Evolutionary conservation across 169 alveolate species (phyloP).

Genomic region (Eimeria sp.): DNA sequence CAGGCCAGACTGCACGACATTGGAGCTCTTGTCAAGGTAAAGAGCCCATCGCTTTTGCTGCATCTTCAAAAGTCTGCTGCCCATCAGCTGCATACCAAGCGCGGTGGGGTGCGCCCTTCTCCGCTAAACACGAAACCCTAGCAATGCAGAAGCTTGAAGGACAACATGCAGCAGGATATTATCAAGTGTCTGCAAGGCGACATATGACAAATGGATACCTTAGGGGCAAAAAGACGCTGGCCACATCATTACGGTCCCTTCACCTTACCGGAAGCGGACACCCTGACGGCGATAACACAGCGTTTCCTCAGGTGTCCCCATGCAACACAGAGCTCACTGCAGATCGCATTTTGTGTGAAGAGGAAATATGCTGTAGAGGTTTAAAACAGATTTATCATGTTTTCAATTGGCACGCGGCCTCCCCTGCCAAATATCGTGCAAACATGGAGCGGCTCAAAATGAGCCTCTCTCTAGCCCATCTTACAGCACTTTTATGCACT

Average conservation of each 20-base stretch:
- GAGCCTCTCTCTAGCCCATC: background rate
- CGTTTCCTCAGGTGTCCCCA: background rate
- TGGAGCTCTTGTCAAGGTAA: slow-evolving; percentile 90
- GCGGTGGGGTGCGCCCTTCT: slow-evolving; percentile 27
- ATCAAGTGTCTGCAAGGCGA: background rate
- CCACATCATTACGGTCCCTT: background rate
- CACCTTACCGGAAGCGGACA: background rate
- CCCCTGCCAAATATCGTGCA: background rate
- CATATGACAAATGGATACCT: background rate
- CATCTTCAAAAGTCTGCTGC: slow-evolving; percentile 91
- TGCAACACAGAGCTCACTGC: background rate
- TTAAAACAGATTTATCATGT: background rate
- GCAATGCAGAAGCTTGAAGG: background rate
- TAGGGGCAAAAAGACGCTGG: background rate
- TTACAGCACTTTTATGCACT: background rate
- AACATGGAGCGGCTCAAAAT: background rate
- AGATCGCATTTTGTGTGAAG: background rate
- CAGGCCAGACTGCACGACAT: slow-evolving; percentile 84
- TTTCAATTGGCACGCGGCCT: background rate
- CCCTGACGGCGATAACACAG: background rate
- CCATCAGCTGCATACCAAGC: slow-evolving; percentile 82
- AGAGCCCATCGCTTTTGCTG: slow-evolving; percentile 93
- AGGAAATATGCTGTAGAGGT: background rate
- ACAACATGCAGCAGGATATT: background rate
- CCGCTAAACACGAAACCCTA: slow-evolving; percentile 21